Conservation (phyloP, 495 filamentous ascomycete genomes). For the Thermochaetoides thermophila region DNA sequence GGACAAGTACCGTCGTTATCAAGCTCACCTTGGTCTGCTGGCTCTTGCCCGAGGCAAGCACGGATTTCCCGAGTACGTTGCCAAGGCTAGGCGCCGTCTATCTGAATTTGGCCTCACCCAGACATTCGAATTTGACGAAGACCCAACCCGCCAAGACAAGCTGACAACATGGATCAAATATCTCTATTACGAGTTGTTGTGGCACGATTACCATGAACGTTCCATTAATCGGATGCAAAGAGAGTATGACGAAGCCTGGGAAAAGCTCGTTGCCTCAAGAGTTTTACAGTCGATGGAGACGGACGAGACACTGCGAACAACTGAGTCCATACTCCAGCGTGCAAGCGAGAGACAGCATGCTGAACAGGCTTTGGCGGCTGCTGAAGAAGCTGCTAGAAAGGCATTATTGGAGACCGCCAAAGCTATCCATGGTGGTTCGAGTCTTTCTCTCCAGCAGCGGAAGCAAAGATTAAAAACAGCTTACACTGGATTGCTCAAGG, state of each 20-base stretch:
- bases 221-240: neutral
- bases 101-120: conserved; percentile 3
- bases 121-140: conserved; percentile 6
- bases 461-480: neutral
- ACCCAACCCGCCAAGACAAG: conserved; percentile 6
- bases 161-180: conserved; percentile 14
- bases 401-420: neutral
- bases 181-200: conserved; percentile 10
- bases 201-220: conserved; percentile 1
- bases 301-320: conserved; percentile 2
- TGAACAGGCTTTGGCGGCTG: conserved; percentile 1
- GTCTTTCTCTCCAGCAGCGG: neutral
- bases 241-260: conserved; percentile 5
- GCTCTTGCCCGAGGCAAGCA: neutral
- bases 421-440: neutral
- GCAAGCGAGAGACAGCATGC: conserved; percentile 1
- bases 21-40: neutral
- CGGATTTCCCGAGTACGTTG: conserved; percentile 7
- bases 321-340: neutral
- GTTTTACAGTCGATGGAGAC: conserved; percentile 6
- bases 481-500: neutral
- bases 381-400: neutral
- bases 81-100: conserved; percentile 3
- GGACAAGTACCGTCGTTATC: neutral
- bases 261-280: conserved; percentile 5